Percentiles rank a stretch among this genome's conserved stretches.
phyloP scores from a whole-genome alignment of 148 eudicot species.

The Fagopyrum tataricum region DNA sequence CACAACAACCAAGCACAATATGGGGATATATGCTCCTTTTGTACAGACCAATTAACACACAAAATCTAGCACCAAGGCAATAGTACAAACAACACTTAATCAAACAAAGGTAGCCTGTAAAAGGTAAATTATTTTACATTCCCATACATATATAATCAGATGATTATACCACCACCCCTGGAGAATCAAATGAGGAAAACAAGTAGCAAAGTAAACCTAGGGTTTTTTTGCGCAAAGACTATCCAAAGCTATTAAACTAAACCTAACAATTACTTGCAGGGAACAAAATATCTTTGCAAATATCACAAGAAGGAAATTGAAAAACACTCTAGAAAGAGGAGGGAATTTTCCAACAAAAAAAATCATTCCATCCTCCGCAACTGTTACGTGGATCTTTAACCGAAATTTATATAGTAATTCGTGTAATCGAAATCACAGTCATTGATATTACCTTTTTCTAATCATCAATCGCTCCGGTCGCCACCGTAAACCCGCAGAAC shows the following conservation, averaged over 20 bases:
- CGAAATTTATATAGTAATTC: not conserved
- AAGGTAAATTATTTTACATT: not conserved
- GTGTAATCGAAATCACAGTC: not conserved
- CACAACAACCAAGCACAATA: not conserved
- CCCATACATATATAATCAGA: not conserved
- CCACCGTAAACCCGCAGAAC: not conserved
- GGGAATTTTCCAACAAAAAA: not conserved
- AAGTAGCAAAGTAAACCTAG: not conserved
- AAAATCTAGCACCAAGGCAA: not conserved
- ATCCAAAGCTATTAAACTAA: not conserved
- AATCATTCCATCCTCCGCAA: not conserved
- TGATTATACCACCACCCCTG: not conserved
- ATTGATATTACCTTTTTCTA: not conserved
- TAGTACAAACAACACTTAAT: not conserved
- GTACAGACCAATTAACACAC: not conserved
- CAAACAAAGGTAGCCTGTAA: not conserved
- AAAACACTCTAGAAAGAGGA: too few relatives aligned
- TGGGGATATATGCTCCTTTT: not conserved
- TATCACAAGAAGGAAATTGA: too few relatives aligned
- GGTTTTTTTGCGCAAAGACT: not conserved
- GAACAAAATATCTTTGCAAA: too few relatives aligned
- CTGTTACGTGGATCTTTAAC: not conserved
- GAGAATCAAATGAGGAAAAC: not conserved
- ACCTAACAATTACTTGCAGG: not conserved
- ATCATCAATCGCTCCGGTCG: not conserved